Evolutionary conservation across 2,329 filamentous ascomycete genomes (phyloP), one percentile per base, ranked within the genome.

Genomic region (Penicillium janthinellum): DNA sequence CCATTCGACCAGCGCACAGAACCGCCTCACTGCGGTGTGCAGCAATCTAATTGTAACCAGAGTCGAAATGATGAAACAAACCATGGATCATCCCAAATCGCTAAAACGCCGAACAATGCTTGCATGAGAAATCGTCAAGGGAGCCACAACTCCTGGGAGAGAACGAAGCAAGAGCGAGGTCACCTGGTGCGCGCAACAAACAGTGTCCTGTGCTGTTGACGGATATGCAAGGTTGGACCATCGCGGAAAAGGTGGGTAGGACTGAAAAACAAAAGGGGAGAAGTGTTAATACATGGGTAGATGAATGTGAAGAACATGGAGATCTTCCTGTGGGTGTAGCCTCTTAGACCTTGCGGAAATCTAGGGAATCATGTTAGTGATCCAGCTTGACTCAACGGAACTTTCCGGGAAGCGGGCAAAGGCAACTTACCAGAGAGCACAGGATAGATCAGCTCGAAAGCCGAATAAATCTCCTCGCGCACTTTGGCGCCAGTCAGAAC

Each of bases 401-500:
- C 22, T 44, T 34, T 5, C 49, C 34, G 22, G 15, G 20, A 12
- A 6, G 1, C 4, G 4, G n/a, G 50, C 1, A 11, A 45, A 48
- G 6, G 31, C 2, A 65, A 79, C 83, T 69, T 81, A 92, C 90
- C 90, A 83, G 92, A 91, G 74, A 96, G 83, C 81, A 96, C 93
- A 76, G 93, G 93, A 76, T 96, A 96, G 81, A 97, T 96, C 88
- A 96, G 90, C 82, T 96, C 92, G 74, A 96, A 96, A 49, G 92
- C 92, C 78, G 95, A 91, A 74, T 96, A 96, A 69, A 99, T 98
- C 82, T 98, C 95, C 79, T 99, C 95, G 70, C 95, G 90, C 66
- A 98, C 93, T 77, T 99, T 98, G 68, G 95, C 95, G 73, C 95
- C 95, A 44, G 95, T 98, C 75, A 98, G 85, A 72, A 98, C 95